Conservation (phyloP, 75 land plant genomes). For the Selaginella moellendorffii region DNA sequence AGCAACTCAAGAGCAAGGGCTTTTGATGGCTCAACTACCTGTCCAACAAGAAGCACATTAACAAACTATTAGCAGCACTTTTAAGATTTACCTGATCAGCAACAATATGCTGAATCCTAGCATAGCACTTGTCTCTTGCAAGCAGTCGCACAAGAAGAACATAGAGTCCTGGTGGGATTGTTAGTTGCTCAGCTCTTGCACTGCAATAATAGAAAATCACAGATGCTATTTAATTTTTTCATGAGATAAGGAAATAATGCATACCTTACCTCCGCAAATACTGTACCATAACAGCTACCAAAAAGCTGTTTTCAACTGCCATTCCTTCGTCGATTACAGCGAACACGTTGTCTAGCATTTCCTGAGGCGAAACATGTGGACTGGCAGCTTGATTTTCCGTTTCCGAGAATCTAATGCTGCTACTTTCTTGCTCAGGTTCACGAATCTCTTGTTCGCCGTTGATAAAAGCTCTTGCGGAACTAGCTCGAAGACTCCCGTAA, state of each 20-base stretch:
- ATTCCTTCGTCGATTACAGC: slow-evolving; percentile 72
- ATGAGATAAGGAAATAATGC: neutral
- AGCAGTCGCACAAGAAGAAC: slow-evolving; percentile 58
- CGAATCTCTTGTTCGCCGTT: neutral
- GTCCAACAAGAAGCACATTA: slow-evolving; percentile 10
- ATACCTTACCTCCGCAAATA: slow-evolving; percentile 59
- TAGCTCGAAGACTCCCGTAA: neutral
- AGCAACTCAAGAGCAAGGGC: slow-evolving; percentile 72
- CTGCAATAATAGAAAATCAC: slow-evolving; percentile 30
- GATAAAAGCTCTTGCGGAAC: neutral
- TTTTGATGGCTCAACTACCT: slow-evolving; percentile 87
- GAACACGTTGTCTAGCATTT: slow-evolving; percentile 66
- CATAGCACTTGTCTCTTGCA: slow-evolving; percentile 47
- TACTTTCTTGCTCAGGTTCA: neutral
- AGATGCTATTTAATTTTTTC: neutral
- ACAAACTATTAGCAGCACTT: neutral
- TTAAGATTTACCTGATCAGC: slow-evolving; percentile 38
- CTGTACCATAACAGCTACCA: slow-evolving; percentile 60
- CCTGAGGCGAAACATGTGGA: slow-evolving; percentile 73
- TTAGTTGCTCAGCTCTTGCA: slow-evolving; percentile 46
- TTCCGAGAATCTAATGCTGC: slow-evolving; percentile 23
- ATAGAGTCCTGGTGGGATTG: slow-evolving; percentile 50
- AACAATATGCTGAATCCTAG: slow-evolving; percentile 54
- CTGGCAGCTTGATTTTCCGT: slow-evolving; percentile 22
- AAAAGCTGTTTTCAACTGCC: slow-evolving; percentile 58